These are phyloP conservation scores for Cordyceps pruinosa DNA, from an alignment of 2,329 filamentous ascomycete species.

Conservation along the genomic window DNA sequence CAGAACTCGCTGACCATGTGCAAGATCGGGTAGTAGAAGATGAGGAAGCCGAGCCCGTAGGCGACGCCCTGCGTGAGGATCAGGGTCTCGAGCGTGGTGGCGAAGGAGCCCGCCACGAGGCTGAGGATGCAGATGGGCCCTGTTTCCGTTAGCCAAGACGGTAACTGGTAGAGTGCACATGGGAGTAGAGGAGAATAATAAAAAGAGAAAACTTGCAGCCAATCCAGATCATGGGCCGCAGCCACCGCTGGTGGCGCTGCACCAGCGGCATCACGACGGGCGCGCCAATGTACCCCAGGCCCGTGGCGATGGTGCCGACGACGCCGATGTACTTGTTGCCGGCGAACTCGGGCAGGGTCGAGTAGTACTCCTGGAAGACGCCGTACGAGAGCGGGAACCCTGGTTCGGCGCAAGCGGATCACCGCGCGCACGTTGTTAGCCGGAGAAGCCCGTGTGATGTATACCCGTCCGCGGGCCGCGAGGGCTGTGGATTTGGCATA, in stretches of 20 bases:
- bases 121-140: slow-evolving; percentile 30
- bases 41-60: slow-evolving; percentile 33
- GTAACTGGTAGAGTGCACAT: no score
- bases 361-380: slow-evolving; percentile 25
- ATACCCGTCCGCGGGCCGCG: no score
- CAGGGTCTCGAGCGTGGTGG: slow-evolving; percentile 24
- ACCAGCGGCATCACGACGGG: slow-evolving; percentile 20
- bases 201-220: neutral
- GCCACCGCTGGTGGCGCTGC: slow-evolving; percentile 12
- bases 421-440: no score
- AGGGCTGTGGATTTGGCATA: neutral
- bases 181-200: no score
- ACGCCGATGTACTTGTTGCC: slow-evolving; percentile 19
- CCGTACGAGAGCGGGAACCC: slow-evolving; percentile 23
- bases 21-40: slow-evolving; percentile 31
- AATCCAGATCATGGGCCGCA: slow-evolving; percentile 14
- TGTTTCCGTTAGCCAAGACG: no score
- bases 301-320: slow-evolving; percentile 21
- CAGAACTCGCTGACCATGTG: slow-evolving; percentile 35
- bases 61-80: slow-evolving; percentile 34
- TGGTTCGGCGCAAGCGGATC: no score
- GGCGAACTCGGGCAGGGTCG: slow-evolving; percentile 19
- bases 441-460: no score
- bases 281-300: slow-evolving; percentile 22
- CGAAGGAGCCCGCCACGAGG: slow-evolving; percentile 28